These are phyloP conservation scores for Chlorella sp. DNA, from an alignment of 139 green algal species.

Conservation along the genomic window DNA sequence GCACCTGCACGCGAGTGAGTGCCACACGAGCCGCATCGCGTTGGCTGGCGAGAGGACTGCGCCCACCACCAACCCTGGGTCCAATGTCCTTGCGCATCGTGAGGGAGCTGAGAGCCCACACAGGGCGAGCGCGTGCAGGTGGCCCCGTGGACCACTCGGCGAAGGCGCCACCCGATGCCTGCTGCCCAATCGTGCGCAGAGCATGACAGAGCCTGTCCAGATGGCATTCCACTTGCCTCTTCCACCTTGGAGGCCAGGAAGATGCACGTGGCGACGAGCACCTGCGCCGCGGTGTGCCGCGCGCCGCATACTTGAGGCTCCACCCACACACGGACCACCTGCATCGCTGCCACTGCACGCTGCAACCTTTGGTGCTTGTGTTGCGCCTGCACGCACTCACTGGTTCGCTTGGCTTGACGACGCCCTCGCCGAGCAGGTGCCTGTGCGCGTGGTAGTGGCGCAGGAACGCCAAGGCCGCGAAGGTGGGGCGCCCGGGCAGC, in stretches of 20 bases:
- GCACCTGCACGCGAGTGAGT: background rate
- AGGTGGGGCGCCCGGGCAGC: background rate
- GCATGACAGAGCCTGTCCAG: no score
- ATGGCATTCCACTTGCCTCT: no score
- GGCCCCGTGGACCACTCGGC: no score
- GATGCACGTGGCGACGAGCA: background rate
- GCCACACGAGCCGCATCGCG: no score
- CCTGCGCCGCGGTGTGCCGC: no score
- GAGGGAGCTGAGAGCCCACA: no score
- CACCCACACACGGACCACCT: background rate
- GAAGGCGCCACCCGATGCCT: no score
- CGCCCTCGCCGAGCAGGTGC: background rate
- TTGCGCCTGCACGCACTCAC: background rate
- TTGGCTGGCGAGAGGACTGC: no score
- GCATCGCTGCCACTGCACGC: background rate
- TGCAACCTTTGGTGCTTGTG: background rate
- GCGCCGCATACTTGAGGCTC: background rate
- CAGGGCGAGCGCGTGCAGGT: no score
- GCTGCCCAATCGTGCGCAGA: no score
- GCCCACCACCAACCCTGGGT: no score
- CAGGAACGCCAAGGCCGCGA: background rate
- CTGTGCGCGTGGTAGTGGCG: background rate
- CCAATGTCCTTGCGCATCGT: no score
- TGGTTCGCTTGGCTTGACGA: background rate
- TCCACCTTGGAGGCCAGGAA: background rate